phyloP scores from a whole-genome alignment of 805 yeast genomes.

The Candida morakotiae region DNA sequence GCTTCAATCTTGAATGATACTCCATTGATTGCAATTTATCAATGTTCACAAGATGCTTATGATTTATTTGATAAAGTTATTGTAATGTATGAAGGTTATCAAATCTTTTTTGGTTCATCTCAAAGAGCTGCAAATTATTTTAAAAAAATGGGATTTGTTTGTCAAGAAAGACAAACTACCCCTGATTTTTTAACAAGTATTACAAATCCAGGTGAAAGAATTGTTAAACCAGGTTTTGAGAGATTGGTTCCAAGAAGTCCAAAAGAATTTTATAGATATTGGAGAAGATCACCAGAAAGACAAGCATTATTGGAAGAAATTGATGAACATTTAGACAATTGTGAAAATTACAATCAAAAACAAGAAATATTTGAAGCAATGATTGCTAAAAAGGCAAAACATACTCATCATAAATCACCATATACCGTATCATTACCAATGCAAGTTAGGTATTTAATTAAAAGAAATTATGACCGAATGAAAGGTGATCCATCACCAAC shows the following conservation, averaged over 20 bases:
- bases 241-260: conserved; percentile 24
- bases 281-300: conserved; percentile 40
- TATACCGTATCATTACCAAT: conserved; percentile 39
- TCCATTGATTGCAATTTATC: conserved; percentile 62
- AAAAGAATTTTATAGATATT: conserved; percentile 23
- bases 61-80: conserved; percentile 49
- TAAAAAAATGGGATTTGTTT: conserved; percentile 35
- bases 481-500: conserved; percentile 48
- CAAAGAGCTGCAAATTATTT: conserved; percentile 41
- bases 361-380: conserved; percentile 36
- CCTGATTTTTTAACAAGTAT: conserved; percentile 31
- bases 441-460: conserved; percentile 47
- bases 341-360: conserved; percentile 11
- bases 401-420: conserved; percentile 40
- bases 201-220: conserved; percentile 25
- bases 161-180: conserved; percentile 38
- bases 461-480: conserved; percentile 46
- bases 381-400: conserved; percentile 48
- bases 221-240: conserved; percentile 34
- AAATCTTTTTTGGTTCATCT: conserved; percentile 57
- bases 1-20: conserved; percentile 53
- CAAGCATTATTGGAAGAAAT: conserved; percentile 34
- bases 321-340: conserved; percentile 31
- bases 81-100: conserved; percentile 57
- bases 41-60: conserved; percentile 63